These are phyloP conservation scores for Globisporangium okanoganense DNA, from an alignment of 352 stramenopile species.

Conservation along the genomic window DNA sequence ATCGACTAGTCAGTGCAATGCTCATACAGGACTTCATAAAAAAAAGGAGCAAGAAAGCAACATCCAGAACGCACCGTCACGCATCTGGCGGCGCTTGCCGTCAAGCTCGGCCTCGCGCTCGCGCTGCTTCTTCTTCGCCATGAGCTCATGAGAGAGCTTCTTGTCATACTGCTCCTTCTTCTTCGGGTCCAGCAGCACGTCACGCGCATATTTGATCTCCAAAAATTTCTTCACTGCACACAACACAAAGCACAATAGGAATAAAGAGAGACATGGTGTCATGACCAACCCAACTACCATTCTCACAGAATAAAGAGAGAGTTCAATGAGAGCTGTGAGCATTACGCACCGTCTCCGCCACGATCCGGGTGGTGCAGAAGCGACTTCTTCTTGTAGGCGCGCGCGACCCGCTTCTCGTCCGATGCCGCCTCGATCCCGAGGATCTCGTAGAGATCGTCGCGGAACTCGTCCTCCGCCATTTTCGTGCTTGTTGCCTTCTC, in stretches of 20 bases:
- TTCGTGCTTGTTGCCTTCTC: not conserved
- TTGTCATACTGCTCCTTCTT: conserved; percentile 84
- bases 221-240: conserved; percentile 73
- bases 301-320: not conserved
- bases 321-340: not conserved
- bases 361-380: conserved; percentile 77
- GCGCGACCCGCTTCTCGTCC: conserved; percentile 65
- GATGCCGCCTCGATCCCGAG: conserved; percentile 63
- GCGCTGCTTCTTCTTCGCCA: conserved; percentile 63
- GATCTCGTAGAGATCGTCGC: conserved; percentile 68
- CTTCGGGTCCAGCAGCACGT: conserved; percentile 72
- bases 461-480: conserved; percentile 34
- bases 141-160: conserved; percentile 56
- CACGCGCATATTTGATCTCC: conserved; percentile 72
- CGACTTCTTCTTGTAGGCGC: conserved; percentile 82
- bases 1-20: not conserved
- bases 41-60: not conserved
- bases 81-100: conserved; percentile 56
- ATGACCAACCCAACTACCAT: not conserved
- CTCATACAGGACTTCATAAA: too few relatives aligned
- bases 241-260: not conserved
- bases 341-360: conserved; percentile 60
- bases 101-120: conserved; percentile 59
- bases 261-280: not conserved
- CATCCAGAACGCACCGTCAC: conserved; percentile 32